Evolutionary conservation across 2,329 filamentous ascomycete species (phyloP), one percentile per base, ranked within the genome.

Genomic region (Curvularia eragrostidis): DNA sequence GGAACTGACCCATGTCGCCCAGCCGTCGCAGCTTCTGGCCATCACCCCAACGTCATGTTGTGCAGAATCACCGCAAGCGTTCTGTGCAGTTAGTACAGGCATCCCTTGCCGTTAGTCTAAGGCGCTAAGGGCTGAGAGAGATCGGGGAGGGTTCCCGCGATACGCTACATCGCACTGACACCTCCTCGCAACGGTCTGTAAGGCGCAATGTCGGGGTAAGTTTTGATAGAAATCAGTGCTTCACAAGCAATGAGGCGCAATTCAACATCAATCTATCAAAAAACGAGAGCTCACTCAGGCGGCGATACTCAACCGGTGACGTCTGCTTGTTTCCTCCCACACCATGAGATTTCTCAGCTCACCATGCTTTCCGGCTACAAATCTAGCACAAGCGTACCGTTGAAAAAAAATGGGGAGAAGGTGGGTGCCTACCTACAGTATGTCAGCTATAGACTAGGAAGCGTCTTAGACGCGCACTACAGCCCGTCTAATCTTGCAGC

Each of bases 21-120:
- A 43, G 42, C 49, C 41, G 36, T 26, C 43, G 26, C 51, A 39
- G 28, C 42, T 28, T 52, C 49, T 48, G 54, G 42, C 54, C 55
- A 49, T 39, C 26, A 46, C 19, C 15, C 32, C 18, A 58, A 54
- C 55, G 55, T 58, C 51, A 58, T 54, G 30, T 38, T 23, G 23
- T 48, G 30, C 50, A 43, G 41, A 34, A 53, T 39, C 43, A 23
- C 47, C 34, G 34, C 32, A 58, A 58, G 55, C 44, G 44, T 58
- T 48, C 54, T 44, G 43, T 54, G 44, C 28, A 34, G 24, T n/a
- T 19, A 39, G 32, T 36, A 21, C 39, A 32, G 43, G 43, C 30
- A 48, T 44, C 43, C 41, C 49, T 42, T n/a, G 38, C n/a, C n/a
- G 28, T 38, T 28, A 32, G 30, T 18, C 18, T 19, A 36, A 15